These are phyloP conservation scores for Adansonia gregorii DNA, from an alignment of 441 rosid species.

Conservation along the genomic window DNA sequence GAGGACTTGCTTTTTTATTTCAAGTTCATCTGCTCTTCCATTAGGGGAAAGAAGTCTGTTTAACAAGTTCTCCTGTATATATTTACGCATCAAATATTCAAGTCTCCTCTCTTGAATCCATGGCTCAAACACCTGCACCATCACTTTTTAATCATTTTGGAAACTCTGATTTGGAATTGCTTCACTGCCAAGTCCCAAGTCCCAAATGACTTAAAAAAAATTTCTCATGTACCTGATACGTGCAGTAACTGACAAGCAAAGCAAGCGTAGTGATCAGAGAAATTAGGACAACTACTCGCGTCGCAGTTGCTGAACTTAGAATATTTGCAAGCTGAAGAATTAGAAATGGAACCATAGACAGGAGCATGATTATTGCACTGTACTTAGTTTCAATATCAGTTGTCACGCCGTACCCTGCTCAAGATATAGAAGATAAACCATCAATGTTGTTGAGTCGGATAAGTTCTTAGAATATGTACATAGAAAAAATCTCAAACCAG, in stretches of 20 bases:
- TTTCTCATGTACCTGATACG: conserved; percentile 41
- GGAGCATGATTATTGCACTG: conserved; percentile 44
- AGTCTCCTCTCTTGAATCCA: conserved; percentile 52
- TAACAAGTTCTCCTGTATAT: conserved; percentile 28
- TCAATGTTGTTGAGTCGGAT: neutral
- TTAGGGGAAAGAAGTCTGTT: conserved; percentile 30
- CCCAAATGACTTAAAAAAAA: neutral
- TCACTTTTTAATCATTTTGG: neutral
- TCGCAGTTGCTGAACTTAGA: conserved; percentile 36
- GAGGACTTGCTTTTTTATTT: conserved; percentile 34
- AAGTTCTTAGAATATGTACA: neutral
- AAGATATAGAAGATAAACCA: neutral
- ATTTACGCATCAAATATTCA: conserved; percentile 37
- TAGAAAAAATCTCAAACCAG: conserved; percentile 20
- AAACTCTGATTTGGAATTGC: neutral
- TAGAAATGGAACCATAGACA: conserved; percentile 50
- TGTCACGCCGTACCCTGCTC: conserved; percentile 51
- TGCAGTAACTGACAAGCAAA: conserved; percentile 40
- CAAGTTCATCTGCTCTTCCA: conserved; percentile 38
- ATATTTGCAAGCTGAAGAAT: conserved; percentile 47
- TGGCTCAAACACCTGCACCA: conserved; percentile 49
- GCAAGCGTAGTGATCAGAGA: conserved; percentile 37
- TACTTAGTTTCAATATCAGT: conserved; percentile 43
- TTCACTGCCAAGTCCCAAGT: neutral
- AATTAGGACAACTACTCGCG: conserved; percentile 38